These are phyloP conservation scores for Trypanosoma scelopori DNA, from an alignment of 208 protist species.

Conservation along the genomic window DNA sequence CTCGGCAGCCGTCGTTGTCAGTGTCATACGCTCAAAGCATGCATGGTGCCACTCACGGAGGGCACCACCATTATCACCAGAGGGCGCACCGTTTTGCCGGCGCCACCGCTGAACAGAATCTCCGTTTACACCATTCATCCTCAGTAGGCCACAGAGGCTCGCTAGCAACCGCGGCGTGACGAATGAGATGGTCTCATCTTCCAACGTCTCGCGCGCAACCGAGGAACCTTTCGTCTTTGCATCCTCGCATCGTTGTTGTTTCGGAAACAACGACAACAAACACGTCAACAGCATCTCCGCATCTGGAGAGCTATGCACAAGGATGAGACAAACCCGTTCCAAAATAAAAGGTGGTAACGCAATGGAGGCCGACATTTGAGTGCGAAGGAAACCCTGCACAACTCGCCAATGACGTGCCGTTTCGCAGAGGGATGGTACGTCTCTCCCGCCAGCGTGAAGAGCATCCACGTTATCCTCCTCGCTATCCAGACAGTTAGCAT, in stretches of 20 bases:
- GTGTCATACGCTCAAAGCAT: slow-evolving; percentile 13
- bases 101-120: slow-evolving; percentile 18
- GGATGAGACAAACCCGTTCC: slow-evolving; percentile 31
- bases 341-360: slow-evolving; percentile 20
- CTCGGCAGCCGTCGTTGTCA: not conserved
- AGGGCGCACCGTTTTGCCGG: slow-evolving; percentile 14
- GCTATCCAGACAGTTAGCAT: not conserved
- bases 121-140: slow-evolving; percentile 21
- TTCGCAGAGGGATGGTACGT: slow-evolving; percentile 10
- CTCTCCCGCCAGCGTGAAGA: not conserved
- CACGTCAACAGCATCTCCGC: slow-evolving; percentile 20
- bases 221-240: not conserved
- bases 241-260: not conserved
- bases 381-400: slow-evolving; percentile 14
- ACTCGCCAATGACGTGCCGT: slow-evolving; percentile 21
- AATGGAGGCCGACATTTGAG: not conserved
- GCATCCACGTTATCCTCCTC: not conserved
- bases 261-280: slow-evolving; percentile 19
- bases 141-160: slow-evolving; percentile 26
- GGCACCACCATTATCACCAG: not conserved
- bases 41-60: slow-evolving; percentile 17
- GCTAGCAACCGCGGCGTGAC: slow-evolving; percentile 25
- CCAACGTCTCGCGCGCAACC: not conserved
- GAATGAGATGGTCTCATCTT: slow-evolving; percentile 11
- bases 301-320: slow-evolving; percentile 35